phyloP scores from a whole-genome alignment of 2,329 filamentous ascomycete species.

The Pleurostoma richardsiae region DNA sequence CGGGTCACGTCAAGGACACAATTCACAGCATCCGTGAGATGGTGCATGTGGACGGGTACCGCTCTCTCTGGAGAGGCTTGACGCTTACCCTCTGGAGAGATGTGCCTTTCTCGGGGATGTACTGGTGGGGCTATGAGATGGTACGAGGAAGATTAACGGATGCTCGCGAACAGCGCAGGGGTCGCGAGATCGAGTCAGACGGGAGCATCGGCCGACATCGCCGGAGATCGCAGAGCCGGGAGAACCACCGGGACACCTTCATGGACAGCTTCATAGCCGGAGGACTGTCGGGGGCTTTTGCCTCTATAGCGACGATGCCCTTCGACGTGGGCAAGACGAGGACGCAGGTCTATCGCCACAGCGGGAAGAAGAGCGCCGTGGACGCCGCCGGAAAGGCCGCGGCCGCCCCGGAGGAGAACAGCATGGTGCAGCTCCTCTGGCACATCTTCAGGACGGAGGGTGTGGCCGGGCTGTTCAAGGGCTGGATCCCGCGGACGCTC shows the following conservation, averaged over 20 bases:
- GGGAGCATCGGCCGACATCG: slow-evolving; percentile 34
- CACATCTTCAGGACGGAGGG: slow-evolving; percentile 91
- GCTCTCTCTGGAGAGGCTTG: slow-evolving; percentile 83
- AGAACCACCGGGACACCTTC: slow-evolving; percentile 73
- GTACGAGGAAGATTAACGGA: slow-evolving; percentile 69
- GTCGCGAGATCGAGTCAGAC: slow-evolving; percentile 31
- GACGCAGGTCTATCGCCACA: slow-evolving; percentile 74
- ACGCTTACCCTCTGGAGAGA: slow-evolving; percentile 93
- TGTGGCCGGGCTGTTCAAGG: slow-evolving; percentile 73
- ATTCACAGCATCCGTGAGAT: slow-evolving; percentile 71
- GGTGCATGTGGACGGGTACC: slow-evolving; percentile 72
- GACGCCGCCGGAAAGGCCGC: slow-evolving; percentile 27
- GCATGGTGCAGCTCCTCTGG: slow-evolving; percentile 78
- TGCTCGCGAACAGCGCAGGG: slow-evolving; percentile 50
- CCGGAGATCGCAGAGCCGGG: slow-evolving; percentile 55
- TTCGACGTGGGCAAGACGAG: slow-evolving; percentile 98
- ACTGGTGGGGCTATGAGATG: slow-evolving; percentile 97
- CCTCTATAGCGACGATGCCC: slow-evolving; percentile 84
- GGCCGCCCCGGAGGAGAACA: slow-evolving; percentile 63
- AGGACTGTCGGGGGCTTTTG: slow-evolving; percentile 74
- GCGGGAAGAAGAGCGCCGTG: slow-evolving; percentile 21
- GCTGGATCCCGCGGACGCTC: slow-evolving; percentile 85
- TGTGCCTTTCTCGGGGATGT: slow-evolving; percentile 93
- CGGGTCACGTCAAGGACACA: slow-evolving; percentile 74
- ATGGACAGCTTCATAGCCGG: slow-evolving; percentile 87